Conservation (phyloP, 441 rosid genomes). For the Populus hybrid region DNA sequence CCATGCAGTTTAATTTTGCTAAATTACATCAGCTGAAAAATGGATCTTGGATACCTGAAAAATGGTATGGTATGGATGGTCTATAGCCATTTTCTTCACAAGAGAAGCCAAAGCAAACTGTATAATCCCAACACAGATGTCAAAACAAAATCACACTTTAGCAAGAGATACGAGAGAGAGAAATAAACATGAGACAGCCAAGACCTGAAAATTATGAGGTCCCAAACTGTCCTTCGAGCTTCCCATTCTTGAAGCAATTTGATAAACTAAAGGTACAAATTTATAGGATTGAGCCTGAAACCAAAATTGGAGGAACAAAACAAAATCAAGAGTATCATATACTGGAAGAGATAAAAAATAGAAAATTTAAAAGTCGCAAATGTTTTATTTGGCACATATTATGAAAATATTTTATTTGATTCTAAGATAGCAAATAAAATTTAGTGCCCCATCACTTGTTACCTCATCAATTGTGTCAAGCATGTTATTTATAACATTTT, state of each 20-base stretch:
- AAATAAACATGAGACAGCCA: constrained; percentile 7
- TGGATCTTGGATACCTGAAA: constrained; percentile 60
- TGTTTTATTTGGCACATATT: background rate
- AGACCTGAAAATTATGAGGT: constrained; percentile 85
- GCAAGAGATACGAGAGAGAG: constrained; percentile 7
- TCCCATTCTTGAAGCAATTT: constrained; percentile 99
- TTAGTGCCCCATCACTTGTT: constrained; percentile 17
- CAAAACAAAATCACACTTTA: background rate
- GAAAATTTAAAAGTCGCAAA: background rate
- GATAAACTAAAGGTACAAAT: constrained; percentile 90
- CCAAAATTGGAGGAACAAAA: constrained; percentile 3
- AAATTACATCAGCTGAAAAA: constrained; percentile 11
- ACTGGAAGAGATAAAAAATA: background rate
- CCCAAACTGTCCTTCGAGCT: constrained; percentile 69
- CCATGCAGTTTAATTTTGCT: constrained; percentile 10
- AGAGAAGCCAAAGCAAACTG: constrained; percentile 93
- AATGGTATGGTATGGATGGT: constrained; percentile 96
- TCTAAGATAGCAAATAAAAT: constrained; percentile 8
- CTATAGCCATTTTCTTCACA: constrained; percentile 95
- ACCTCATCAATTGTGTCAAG: constrained; percentile 73
- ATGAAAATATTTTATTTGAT: background rate
- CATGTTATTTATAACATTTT: constrained; percentile 73
- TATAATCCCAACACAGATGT: constrained; percentile 20
- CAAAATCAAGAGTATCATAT: constrained; percentile 12
- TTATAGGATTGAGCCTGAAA: constrained; percentile 90